Conservation (phyloP, 2,329 filamentous ascomycete species). For the Xylaria arbuscula region DNA sequence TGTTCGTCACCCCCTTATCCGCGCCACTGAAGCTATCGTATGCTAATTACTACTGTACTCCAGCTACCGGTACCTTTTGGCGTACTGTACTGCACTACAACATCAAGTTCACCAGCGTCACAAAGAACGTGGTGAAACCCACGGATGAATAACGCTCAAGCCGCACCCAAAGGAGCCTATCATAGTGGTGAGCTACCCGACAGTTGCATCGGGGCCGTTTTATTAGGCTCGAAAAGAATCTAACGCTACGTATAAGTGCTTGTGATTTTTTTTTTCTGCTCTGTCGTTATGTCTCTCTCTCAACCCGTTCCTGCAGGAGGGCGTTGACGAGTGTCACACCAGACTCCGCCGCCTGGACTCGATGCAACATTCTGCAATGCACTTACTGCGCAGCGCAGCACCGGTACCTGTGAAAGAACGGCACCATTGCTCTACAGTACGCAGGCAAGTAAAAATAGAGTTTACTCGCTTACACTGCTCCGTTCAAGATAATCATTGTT, state of each 20-base stretch:
- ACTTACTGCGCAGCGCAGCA: constrained; percentile 13
- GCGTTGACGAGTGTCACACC: constrained; percentile 40
- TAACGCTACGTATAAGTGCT: constrained; percentile 13
- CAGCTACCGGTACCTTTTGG: background rate
- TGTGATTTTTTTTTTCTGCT: background rate
- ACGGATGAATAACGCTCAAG: constrained; percentile 31
- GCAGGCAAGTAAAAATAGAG: constrained; percentile 34
- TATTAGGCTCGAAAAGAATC: constrained; percentile 26
- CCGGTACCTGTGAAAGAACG: constrained; percentile 10
- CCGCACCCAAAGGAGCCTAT: constrained; percentile 30
- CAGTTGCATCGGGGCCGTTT: constrained; percentile 28
- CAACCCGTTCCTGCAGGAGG: constrained; percentile 49
- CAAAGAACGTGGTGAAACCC: constrained; percentile 26
- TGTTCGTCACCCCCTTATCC: constrained; percentile 15
- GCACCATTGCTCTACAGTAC: background rate
- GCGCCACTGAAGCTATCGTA: constrained; percentile 26
- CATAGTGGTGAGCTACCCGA: constrained; percentile 31
- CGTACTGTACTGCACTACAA: constrained; percentile 6
- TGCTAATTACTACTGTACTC: constrained; percentile 2
- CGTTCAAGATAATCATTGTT: constrained; percentile 27
- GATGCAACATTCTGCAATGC: constrained; percentile 14
- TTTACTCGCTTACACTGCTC: constrained; percentile 18
- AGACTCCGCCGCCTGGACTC: constrained; percentile 22
- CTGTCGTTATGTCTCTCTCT: constrained; percentile 41
- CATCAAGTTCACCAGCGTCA: constrained; percentile 17